Percentiles rank a stretch among this genome's conserved stretches.
phyloP scores from a whole-genome alignment of 768 basidiomycete genomes.

The Hericium coralloides region DNA sequence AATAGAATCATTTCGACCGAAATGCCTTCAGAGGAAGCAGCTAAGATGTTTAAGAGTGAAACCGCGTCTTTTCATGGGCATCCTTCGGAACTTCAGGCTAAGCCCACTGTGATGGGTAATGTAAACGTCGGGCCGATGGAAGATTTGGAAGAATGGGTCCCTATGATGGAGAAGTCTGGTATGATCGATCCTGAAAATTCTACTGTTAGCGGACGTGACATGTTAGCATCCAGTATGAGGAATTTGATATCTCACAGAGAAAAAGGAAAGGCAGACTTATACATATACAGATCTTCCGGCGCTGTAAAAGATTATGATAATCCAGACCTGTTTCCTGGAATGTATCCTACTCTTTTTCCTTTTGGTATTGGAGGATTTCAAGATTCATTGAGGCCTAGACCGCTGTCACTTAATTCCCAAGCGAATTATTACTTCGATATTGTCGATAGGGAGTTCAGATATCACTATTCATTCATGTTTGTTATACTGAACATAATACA shows the following conservation, averaged over 20 bases:
- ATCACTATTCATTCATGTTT: too few species aligned
- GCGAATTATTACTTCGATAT: constrained; percentile 18
- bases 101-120: not conserved
- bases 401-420: constrained; percentile 17
- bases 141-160: not conserved
- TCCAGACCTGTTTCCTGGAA: constrained; percentile 21
- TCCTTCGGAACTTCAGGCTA: constrained; percentile 11
- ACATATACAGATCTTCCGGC: not conserved
- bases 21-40: not conserved
- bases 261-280: not conserved
- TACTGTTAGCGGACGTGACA: constrained; percentile 15
- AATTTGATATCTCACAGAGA: constrained; percentile 10
- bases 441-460: constrained; percentile 13
- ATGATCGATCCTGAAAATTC: constrained; percentile 22
- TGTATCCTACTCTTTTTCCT: constrained; percentile 25
- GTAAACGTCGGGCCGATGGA: not conserved
- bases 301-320: constrained; percentile 26
- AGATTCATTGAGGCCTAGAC: constrained; percentile 1
- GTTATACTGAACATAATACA: too few species aligned
- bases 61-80: constrained; percentile 21
- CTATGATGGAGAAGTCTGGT: constrained; percentile 23
- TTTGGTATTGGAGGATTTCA: constrained; percentile 25
- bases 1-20: constrained; percentile 14
- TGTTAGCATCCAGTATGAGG: constrained; percentile 19
- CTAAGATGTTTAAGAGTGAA: constrained; percentile 17